A percentile compares a stretch with the other conserved stretches of the same genome.
Conservation (phyloP, 106 monocot species). For the Triglochin maritima region DNA sequence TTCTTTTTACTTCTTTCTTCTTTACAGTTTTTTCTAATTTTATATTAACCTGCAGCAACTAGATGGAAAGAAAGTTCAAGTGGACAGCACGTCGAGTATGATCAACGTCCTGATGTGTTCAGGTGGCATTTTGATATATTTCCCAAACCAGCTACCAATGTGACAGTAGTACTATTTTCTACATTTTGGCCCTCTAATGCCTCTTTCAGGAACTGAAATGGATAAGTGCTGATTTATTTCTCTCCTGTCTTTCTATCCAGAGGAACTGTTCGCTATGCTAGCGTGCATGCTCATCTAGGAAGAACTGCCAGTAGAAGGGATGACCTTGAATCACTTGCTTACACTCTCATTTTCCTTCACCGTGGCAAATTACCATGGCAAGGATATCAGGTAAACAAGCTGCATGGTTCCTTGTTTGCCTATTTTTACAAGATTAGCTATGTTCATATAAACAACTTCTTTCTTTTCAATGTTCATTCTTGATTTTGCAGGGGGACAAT, state of each 20-base stretch:
- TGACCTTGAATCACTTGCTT: constrained; percentile 91
- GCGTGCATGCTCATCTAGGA: constrained; percentile 87
- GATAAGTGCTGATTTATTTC: too few species aligned
- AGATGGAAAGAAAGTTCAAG: constrained; percentile 59
- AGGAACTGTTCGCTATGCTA: constrained; percentile 87
- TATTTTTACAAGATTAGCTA: constrained; percentile 2
- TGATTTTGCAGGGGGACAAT: constrained; percentile 57
- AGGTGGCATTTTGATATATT: constrained; percentile 15
- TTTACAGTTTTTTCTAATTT: not conserved
- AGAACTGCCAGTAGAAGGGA: constrained; percentile 86
- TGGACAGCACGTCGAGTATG: constrained; percentile 69
- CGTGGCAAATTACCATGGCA: constrained; percentile 84
- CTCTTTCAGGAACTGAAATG: not conserved
- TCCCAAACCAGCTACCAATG: not conserved
- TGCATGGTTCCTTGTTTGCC: not conserved
- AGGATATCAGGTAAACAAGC: constrained; percentile 62
- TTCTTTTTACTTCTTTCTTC: too few species aligned
- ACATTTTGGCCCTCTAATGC: not conserved
- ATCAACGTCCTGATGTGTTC: constrained; percentile 85
- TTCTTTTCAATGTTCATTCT: not conserved
- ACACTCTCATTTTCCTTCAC: constrained; percentile 75
- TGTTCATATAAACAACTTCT: not conserved
- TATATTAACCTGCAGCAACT: constrained; percentile 39
- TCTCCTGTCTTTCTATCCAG: constrained; percentile 8
- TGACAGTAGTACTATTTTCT: not conserved